Percentiles rank a stretch among this genome's conserved stretches.
Evolutionary conservation across 768 basidiomycete genomes (phyloP).

Genomic region (Russula dissimulans): DNA sequence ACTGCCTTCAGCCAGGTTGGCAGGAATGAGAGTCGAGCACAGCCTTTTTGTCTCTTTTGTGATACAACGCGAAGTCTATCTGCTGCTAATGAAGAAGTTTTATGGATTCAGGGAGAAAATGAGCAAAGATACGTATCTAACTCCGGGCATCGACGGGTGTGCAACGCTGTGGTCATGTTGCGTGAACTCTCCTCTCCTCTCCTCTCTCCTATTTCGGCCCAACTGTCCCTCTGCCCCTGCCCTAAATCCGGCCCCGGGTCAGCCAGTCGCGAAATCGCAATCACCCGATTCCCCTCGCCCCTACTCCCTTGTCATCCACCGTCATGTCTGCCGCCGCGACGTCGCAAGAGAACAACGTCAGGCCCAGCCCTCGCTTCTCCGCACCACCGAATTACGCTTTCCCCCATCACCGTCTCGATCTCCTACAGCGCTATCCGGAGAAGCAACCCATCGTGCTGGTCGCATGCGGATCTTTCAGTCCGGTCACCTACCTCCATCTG

Average conservation of each 20-base stretch:
- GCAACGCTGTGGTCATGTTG: too few species aligned
- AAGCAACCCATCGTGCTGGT: slow-evolving; percentile 90
- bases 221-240: too few species aligned
- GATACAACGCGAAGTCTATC: too few species aligned
- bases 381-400: slow-evolving; percentile 61
- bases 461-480: slow-evolving; percentile 96
- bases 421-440: slow-evolving; percentile 45
- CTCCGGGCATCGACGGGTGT: too few species aligned
- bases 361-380: slow-evolving; percentile 35
- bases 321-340: not conserved
- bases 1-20: too few species aligned
- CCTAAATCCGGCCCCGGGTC: not conserved
- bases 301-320: not conserved
- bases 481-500: slow-evolving; percentile 93
- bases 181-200: too few species aligned
- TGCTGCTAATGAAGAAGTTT: too few species aligned
- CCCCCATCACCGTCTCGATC: slow-evolving; percentile 53
- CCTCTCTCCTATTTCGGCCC: too few species aligned
- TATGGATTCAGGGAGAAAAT: too few species aligned
- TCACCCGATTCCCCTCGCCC: not conserved
- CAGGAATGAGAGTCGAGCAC: too few species aligned
- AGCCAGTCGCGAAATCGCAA: not conserved
- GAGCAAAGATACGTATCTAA: too few species aligned
- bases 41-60: too few species aligned
- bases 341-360: not conserved